These are phyloP conservation scores for Cladobotryum mycophilum DNA, from an alignment of 2,329 filamentous ascomycete species.

Conservation along the genomic window DNA sequence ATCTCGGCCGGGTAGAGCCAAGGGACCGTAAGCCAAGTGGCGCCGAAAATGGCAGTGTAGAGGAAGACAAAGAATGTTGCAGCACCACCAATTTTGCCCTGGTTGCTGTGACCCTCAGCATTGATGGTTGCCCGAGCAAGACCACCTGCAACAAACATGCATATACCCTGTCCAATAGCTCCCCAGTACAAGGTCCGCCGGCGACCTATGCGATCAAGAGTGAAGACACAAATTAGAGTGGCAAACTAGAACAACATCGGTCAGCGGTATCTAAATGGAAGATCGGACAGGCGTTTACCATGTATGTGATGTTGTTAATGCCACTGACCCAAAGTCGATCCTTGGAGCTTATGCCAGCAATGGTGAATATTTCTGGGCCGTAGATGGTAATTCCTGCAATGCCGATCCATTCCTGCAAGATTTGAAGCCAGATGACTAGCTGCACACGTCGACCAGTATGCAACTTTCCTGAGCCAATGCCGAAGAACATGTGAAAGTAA, in stretches of 20 bases:
- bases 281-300: conserved; percentile 24
- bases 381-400: conserved; percentile 64
- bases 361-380: conserved; percentile 54
- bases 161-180: conserved; percentile 54
- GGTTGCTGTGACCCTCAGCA: conserved; percentile 35
- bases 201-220: conserved; percentile 61
- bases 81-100: conserved; percentile 52
- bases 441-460: conserved; percentile 63
- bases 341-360: conserved; percentile 56
- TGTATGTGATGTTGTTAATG: conserved; percentile 43
- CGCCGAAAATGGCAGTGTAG: conserved; percentile 36
- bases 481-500: conserved; percentile 62
- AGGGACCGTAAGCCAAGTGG: conserved; percentile 47
- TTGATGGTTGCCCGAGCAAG: conserved; percentile 47
- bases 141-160: conserved; percentile 61
- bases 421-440: conserved; percentile 65
- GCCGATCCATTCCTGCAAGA: conserved; percentile 64
- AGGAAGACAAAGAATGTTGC: conserved; percentile 66
- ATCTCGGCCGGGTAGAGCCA: conserved; percentile 67
- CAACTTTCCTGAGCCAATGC: conserved; percentile 56
- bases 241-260: conserved; percentile 35
- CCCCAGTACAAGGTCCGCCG: conserved; percentile 67
- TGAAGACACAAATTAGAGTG: conserved; percentile 64
- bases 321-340: conserved; percentile 61
- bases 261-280: background rate